Percentiles rank a stretch among this genome's conserved stretches.
Evolutionary conservation across 192 early-diverging fungal species (phyloP).

Genomic region (Martensiomyces pterosporus): DNA sequence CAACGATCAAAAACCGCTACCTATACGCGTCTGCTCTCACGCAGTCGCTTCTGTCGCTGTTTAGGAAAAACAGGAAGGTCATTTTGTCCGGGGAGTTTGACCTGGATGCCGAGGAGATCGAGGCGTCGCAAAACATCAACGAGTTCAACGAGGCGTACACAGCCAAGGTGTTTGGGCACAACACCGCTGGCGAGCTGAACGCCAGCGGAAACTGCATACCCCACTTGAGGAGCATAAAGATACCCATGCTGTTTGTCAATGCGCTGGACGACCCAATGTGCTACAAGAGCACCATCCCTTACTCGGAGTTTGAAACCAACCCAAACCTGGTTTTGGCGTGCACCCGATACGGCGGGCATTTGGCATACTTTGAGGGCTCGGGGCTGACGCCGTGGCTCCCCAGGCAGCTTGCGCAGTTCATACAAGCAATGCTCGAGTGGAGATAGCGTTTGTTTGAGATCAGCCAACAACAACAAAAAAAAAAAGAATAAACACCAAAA

Average conservation of each 20-base stretch:
- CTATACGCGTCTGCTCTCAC: constrained; percentile 61
- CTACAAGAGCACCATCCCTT: constrained; percentile 61
- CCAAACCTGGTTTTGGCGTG: constrained; percentile 75
- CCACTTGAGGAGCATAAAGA: constrained; percentile 55
- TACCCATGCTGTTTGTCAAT: constrained; percentile 83
- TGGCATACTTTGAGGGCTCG: constrained; percentile 67
- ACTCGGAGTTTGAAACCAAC: constrained; percentile 67
- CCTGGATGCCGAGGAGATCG: constrained; percentile 41
- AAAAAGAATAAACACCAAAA: too few species aligned
- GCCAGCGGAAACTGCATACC: constrained; percentile 56
- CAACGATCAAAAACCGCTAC: constrained; percentile 52
- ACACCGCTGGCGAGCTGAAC: constrained; percentile 78
- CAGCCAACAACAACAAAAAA: too few species aligned
- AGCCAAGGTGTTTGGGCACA: constrained; percentile 66
- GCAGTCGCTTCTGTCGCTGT: constrained; percentile 50
- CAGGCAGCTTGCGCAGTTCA: constrained; percentile 59
- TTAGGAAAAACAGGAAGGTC: constrained; percentile 43
- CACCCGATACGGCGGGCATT: constrained; percentile 81
- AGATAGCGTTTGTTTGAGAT: constrained; percentile 5
- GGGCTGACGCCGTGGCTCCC: constrained; percentile 55
- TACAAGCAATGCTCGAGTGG: constrained; percentile 34
- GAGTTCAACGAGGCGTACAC: constrained; percentile 85
- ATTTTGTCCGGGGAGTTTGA: constrained; percentile 49
- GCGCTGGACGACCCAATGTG: constrained; percentile 90
- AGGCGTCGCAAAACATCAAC: constrained; percentile 56